phyloP scores from a whole-genome alignment of 257 asterid genomes.

The Eucommia ulmoides region DNA sequence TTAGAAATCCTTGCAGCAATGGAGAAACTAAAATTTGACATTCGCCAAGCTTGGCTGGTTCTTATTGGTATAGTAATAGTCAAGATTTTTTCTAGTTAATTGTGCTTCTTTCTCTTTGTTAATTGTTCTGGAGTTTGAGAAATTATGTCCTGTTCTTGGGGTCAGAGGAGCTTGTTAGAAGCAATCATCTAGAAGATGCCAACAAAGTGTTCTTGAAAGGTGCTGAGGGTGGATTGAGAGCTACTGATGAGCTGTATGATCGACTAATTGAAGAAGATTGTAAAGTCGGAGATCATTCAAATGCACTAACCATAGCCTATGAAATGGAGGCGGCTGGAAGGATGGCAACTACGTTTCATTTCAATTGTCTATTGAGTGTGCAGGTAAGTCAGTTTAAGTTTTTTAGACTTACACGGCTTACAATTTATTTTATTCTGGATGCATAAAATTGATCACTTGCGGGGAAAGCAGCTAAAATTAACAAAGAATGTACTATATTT shows the following conservation, averaged over 20 bases:
- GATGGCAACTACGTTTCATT: conserved; percentile 95
- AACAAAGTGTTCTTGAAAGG: conserved; percentile 87
- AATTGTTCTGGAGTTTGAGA: conserved; percentile 4
- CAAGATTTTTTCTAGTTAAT: conserved; percentile 11
- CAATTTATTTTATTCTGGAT: no score
- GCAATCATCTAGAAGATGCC: conserved; percentile 80
- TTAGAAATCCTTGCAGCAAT: conserved; percentile 92
- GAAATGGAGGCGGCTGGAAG: conserved; percentile 99
- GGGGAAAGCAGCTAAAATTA: no score
- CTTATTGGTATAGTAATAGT: conserved; percentile 57
- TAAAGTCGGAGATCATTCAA: conserved; percentile 89
- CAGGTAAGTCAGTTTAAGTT: conserved; percentile 44
- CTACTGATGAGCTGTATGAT: conserved; percentile 90
- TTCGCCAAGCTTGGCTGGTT: conserved; percentile 90
- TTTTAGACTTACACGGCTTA: no score
- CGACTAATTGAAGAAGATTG: conserved; percentile 88
- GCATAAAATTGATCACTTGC: no score
- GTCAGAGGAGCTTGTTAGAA: conserved; percentile 89
- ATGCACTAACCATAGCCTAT: conserved; percentile 94
- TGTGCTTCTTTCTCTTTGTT: neutral
- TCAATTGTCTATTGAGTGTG: conserved; percentile 90
- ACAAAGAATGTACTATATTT: no score
- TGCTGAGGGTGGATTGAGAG: conserved; percentile 89
- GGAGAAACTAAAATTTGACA: conserved; percentile 91
- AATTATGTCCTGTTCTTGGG: conserved; percentile 15